Base-by-base conservation (phyloP, 2,329 filamentous ascomycete genomes). In the Penicillium expansum region DNA sequence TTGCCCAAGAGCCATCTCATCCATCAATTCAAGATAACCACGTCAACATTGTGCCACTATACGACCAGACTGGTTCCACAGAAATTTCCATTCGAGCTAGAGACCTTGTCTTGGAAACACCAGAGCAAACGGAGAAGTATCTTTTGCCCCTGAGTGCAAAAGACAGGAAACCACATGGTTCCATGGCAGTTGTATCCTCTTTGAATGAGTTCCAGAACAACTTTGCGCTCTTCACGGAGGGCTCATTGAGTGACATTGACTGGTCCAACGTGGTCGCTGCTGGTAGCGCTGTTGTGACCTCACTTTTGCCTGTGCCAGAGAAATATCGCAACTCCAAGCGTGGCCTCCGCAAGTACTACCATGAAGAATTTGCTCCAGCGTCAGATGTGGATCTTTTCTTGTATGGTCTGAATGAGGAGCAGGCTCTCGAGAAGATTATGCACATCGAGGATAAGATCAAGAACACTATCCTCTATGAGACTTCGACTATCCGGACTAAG, bases 301-400 rank as follows among this genome's bases (percentile, higher is more conserved):
- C 87, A 48, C 79, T 95, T 33, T 75, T 95, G 14, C 88, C 90
- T 0, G 84, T 91, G 6, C 87, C 87, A 6, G 74, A 82, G 3
- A 74, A 85, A 59, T 85, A 86, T 72, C 82, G 79, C 48, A 74
- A 77, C 32, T 87, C 85, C 44, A 90, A 90, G 77, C 80, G 83
- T 52, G 79, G 74, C 71, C 32, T 79, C 69, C 78, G 87, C 69
- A 78, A 87, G 74, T 95, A 91, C 71, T 96, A 93, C 63, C 91
- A 95, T 67, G 85, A 92, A 67, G 85, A 86, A 59, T 83, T 93
- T 61, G 89, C 89, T 11, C 91, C 91, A 0, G 90, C 91, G 1
- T 93, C 90, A 4, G 91, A 96, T 71, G 89, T 96, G 10, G 91
- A 95, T 70, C 80, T 96, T 2, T 96, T 96, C 70, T 76, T 96